phyloP scores from a whole-genome alignment of 768 basidiomycete species.

The Epithele typhae region DNA sequence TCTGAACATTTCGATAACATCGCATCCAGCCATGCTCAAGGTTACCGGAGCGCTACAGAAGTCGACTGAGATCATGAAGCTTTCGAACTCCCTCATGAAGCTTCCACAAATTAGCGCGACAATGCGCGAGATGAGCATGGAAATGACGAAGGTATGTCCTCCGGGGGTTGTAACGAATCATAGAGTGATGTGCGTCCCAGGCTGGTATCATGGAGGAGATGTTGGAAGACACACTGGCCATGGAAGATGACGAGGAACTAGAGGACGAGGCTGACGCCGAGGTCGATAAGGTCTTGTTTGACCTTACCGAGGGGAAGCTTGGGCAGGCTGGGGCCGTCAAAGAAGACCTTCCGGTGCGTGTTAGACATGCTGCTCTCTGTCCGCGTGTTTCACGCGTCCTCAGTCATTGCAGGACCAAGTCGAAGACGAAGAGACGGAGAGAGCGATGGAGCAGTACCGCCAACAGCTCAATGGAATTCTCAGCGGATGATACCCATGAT shows the following conservation, averaged over 20 bases:
- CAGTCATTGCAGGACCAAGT: conserved; percentile 57
- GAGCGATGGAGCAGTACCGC: conserved; percentile 87
- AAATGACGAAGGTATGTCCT: conserved; percentile 88
- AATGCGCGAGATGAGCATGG: conserved; percentile 99
- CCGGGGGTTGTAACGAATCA: not conserved
- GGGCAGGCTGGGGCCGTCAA: conserved; percentile 76
- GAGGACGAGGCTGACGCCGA: conserved; percentile 97
- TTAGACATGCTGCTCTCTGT: too few relatives aligned
- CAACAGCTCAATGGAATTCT: conserved; percentile 85
- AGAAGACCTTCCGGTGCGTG: conserved; percentile 69
- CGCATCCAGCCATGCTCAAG: conserved; percentile 79
- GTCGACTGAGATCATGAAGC: conserved; percentile 98
- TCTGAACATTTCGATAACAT: too few relatives aligned
- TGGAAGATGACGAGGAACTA: conserved; percentile 92
- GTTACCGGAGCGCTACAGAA: conserved; percentile 97
- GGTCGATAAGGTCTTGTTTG: conserved; percentile 93
- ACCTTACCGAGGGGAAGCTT: conserved; percentile 94
- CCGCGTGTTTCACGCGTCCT: not conserved
- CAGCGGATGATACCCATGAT: conserved; percentile 36
- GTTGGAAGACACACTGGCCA: conserved; percentile 88
- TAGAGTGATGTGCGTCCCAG: conserved; percentile 46
- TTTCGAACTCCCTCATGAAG: conserved; percentile 88
- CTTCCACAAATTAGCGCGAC: conserved; percentile 88
- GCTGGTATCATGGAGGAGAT: conserved; percentile 98
- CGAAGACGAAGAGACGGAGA: conserved; percentile 81